Conservation (phyloP, 768 basidiomycete species). For the Termitomyces sp. region DNA sequence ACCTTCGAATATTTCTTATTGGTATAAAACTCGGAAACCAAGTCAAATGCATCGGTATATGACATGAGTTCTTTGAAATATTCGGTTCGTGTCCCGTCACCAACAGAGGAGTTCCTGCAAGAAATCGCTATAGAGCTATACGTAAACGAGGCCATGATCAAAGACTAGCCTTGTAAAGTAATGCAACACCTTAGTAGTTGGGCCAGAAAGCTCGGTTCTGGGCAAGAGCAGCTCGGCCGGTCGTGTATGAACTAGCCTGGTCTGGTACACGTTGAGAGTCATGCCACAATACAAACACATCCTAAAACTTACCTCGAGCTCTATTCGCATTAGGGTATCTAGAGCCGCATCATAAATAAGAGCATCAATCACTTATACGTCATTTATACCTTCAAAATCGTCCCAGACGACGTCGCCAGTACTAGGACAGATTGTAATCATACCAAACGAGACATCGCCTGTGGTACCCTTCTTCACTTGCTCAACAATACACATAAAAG, state of each 20-base stretch:
- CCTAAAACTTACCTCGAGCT: slow-evolving; percentile 65
- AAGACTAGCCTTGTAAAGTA: slow-evolving; percentile 58
- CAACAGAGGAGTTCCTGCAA: slow-evolving; percentile 30
- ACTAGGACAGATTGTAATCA: slow-evolving; percentile 77
- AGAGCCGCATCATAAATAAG: neutral
- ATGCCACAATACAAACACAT: neutral
- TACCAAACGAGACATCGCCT: slow-evolving; percentile 47
- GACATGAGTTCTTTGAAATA: slow-evolving; percentile 45
- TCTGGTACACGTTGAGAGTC: slow-evolving; percentile 36
- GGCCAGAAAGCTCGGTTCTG: slow-evolving; percentile 48
- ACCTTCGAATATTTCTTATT: slow-evolving; percentile 33
- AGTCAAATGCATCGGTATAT: slow-evolving; percentile 66
- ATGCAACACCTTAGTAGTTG: slow-evolving; percentile 70
- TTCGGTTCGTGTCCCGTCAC: slow-evolving; percentile 56
- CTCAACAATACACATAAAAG: slow-evolving; percentile 70
- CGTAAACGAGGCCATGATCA: too few species aligned
- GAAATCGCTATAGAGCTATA: slow-evolving; percentile 3
- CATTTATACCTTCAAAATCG: slow-evolving; percentile 67
- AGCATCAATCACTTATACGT: neutral
- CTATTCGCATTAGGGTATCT: slow-evolving; percentile 83
- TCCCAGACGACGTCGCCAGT: slow-evolving; percentile 96
- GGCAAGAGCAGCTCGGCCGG: slow-evolving; percentile 80
- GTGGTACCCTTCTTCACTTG: slow-evolving; percentile 31
- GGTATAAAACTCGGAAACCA: slow-evolving; percentile 61
- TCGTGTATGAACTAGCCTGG: slow-evolving; percentile 76